Evolutionary conservation across 768 basidiomycete genomes (phyloP), one percentile per base, ranked within the genome.

Genomic region (Sporobolomyces phaffii): DNA sequence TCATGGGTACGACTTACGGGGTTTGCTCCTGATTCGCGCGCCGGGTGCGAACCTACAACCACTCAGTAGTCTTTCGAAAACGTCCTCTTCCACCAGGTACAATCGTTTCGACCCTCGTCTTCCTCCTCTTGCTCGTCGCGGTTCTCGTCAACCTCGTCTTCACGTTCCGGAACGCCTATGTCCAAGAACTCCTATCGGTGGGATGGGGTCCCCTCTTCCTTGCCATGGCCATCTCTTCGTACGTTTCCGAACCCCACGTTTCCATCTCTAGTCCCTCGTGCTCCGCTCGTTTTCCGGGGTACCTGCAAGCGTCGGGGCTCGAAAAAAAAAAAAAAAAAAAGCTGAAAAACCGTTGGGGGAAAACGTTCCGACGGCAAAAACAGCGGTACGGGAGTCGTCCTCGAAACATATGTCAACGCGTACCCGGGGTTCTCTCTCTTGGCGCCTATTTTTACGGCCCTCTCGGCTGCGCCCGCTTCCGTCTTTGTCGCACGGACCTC

Each of bases 201-300:
- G 96, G 94, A 3, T 99, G 96, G 96, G 79, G 82, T 1, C 92
- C 96, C 0, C 81, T 98, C 2, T 86, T 96, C 62, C 84, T 84
- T n/a, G 90, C 91, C 9, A 91, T 94, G 90, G 77, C 84, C 48
- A 89, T 76, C 41, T 72, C 73, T 3, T 71, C 69, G 74, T 75
- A 20, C 24, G 73, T 22, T 45, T 24, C 40, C n/a, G n/a, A n/a
- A n/a, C n/a, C n/a, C 38, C 20, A 51, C 49, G 7, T 17, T 13
- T 2, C 44, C 50, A 15, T 22, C 28, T 31, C 17, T 45, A 18
- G 14, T 17, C 14, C 4, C 5, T 47, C 22, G n/a, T n/a, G n/a
- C n/a, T n/a, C n/a, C n/a, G n/a, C n/a, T n/a, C n/a, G n/a, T n/a
- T n/a, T n/a, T n/a, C n/a, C n/a, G n/a, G n/a, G n/a, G n/a, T n/a